phyloP scores from a whole-genome alignment of 176 grass and related monocot genomes.

The Olyra latifolia region DNA sequence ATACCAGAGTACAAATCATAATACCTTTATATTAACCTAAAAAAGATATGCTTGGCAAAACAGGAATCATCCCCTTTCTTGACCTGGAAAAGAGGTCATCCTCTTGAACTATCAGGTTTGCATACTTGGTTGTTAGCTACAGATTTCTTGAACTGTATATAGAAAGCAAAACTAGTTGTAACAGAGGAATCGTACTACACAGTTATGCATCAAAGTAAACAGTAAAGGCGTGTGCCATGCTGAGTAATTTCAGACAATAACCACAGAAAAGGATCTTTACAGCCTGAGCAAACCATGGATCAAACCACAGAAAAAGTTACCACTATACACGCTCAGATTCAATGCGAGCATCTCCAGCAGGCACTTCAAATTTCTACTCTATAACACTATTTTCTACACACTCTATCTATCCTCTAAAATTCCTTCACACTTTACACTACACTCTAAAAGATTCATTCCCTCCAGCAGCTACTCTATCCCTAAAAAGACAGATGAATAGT shows the following conservation, averaged over 20 bases:
- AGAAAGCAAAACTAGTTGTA: not conserved
- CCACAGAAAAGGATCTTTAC: not conserved
- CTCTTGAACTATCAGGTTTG: not conserved
- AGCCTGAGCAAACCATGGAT: not conserved
- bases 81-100: not conserved
- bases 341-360: no score
- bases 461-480: no score
- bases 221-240: not conserved
- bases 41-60: not conserved
- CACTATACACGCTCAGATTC: not conserved
- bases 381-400: no score
- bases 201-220: not conserved
- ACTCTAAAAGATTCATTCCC: no score
- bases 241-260: not conserved
- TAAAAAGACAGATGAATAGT: no score
- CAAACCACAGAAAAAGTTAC: constrained; percentile 8
- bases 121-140: not conserved
- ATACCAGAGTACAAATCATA: not conserved
- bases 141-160: not conserved
- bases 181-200: not conserved
- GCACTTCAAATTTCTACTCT: no score
- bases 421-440: no score
- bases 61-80: not conserved
- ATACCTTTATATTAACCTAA: constrained; percentile 1
- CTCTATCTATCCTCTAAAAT: no score